Evolutionary conservation across 257 asterid species (phyloP), one percentile per base, ranked within the genome.

Genomic region (Sherardia arvensis): DNA sequence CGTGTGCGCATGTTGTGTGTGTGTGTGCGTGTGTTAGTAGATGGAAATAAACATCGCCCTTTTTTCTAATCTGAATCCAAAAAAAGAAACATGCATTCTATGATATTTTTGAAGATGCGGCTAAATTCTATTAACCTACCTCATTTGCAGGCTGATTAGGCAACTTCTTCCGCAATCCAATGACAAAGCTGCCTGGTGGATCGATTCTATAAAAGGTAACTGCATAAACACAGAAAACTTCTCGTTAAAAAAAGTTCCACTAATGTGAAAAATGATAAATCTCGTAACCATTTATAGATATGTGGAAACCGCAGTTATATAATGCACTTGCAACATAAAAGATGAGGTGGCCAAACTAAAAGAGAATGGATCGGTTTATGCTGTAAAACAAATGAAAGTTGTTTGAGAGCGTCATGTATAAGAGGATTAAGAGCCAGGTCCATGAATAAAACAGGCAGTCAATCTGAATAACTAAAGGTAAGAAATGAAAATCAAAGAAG

Each of bases 161-260:
- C 26, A 82, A 71, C 47, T 75, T 76, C 77, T 75, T 83, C 71
- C 84, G 77, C 65, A 87, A 71, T 70, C 91, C 95, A 65, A 87
- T 83, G 59, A 85, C 73, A 73, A 87, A 70, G 72, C 70, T 78
- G 53, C 85, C 83, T 38, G 77, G 85, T 4, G 95, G 91, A 56
- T 87, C 90, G 58, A 83, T 78, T 63, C 78, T 82, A 71, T 78
- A 81, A 74, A 87, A 87, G 30, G 83, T 83, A 63, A 87, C 94
- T 87, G 87, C 53, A 58, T 30, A 18, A 43, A 64, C 30, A 32
- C 10, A 48, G 17, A 23, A 7, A 56, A 17, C 59, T 64, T 29
- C 7, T 40, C 12, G 8, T 30, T 18, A 7, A 23, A 7, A 17
- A 61, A 29, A 60, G n/a, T 15, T 22, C 27, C 1, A 29, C 32